Evolutionary conservation across 1,284 basidiomycete species (phyloP), one percentile per base, ranked within the genome.

Genomic region (Chondrostereum purpureum): DNA sequence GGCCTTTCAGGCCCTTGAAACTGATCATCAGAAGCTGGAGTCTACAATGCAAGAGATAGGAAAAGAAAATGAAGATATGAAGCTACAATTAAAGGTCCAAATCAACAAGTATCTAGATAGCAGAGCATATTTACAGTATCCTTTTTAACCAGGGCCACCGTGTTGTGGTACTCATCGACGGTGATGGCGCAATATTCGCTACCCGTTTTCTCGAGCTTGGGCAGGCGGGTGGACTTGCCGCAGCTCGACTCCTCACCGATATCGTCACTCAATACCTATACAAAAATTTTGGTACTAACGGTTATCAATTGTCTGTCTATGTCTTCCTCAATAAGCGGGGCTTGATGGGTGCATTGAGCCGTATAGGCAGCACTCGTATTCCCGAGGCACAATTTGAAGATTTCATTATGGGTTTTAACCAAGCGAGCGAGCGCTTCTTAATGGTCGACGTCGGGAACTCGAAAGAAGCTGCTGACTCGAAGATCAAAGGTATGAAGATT

Each of bases 401-500:
- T 14, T 77, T 76, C 54, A 55, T 73, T 12, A 53, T 62, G 18
- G 74, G 73, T 4, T 70, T 76, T 52, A 74, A 71, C 50, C 67
- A 70, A 50, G 65, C 71, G 5, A 63, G 67, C 1, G 70, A 69
- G 4, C 54, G 72, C 40, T 73, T 73, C 58, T 66, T 65, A 49
- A 71, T 80, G 17, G 64, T 75, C 38, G 78, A 80, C 55, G 76
- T 74, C n/a, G 77, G 77, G 0, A 59, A 55, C 14, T 73, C 72
- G 5, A 78, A 79, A 57, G 77, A 80, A 52, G 75, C 74, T 8
- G 69, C 72, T 3, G 76, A 79, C 55, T 60, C 69, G 16, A 81
- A 81, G 58, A 72, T 81, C 43, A 70, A 72, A 62, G 74, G 77
- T 51, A 82, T 84, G 59, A 81, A 77, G 52, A 67, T 68, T 17